Evolutionary conservation across 2,329 filamentous ascomycete genomes (phyloP).

Genomic region (Nothophaeocryptopus gaeumannii): DNA sequence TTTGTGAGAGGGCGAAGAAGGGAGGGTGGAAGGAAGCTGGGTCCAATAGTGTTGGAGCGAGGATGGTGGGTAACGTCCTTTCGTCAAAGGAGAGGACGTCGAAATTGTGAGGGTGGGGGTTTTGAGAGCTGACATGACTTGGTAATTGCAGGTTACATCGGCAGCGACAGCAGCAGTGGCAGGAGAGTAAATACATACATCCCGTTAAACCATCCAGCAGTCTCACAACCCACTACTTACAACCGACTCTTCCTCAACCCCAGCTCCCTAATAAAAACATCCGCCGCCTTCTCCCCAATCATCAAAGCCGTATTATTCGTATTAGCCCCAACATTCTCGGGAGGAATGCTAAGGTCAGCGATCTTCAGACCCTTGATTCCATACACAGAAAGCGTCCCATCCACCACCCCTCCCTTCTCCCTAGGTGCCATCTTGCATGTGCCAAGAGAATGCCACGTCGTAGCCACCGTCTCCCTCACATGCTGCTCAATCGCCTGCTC

Average conservation of each 20-base stretch:
- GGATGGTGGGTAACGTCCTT: too few species aligned
- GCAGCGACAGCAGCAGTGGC: conserved; percentile 2
- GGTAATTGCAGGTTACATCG: too few species aligned
- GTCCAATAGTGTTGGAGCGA: too few species aligned
- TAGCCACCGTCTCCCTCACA: conserved; percentile 40
- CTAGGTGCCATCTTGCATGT: conserved; percentile 35
- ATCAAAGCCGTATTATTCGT: conserved; percentile 47
- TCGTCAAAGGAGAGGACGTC: too few species aligned
- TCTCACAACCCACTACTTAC: too few species aligned
- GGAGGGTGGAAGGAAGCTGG: conserved; percentile 41
- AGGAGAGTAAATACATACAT: too few species aligned
- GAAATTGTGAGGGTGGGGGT: too few species aligned
- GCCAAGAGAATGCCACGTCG: conserved; percentile 39
- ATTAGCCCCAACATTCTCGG: conserved; percentile 45
- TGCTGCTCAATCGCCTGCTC: conserved; percentile 41
- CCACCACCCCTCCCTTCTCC: conserved; percentile 40
- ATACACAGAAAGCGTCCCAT: conserved; percentile 40
- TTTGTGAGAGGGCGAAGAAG: conserved; percentile 53
- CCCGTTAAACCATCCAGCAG: too few species aligned
- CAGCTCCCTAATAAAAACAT: conserved; percentile 40
- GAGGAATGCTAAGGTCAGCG: conserved; percentile 42
- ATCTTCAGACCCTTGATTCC: conserved; percentile 41
- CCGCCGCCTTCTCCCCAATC: conserved; percentile 42
- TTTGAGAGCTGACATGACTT: too few species aligned
- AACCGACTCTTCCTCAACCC: conserved; percentile 25